Evolutionary conservation across 2,329 filamentous ascomycete species (phyloP), one percentile per base, ranked within the genome.

Genomic region (Diaporthe vaccinii): DNA sequence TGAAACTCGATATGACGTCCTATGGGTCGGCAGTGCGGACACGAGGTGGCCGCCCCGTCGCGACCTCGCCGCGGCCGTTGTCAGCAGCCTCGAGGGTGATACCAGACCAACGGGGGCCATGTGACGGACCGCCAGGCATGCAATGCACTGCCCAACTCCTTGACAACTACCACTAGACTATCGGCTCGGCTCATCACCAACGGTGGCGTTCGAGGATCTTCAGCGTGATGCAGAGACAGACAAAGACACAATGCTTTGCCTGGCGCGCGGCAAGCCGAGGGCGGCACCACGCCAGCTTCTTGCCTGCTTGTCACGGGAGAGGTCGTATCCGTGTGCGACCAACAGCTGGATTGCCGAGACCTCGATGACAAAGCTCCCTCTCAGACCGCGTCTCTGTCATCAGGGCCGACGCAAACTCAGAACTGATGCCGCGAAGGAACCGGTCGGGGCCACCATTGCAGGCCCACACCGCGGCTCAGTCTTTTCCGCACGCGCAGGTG

Each of bases 221-320:
- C 28, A 65, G 46, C 34, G 25, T 34, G 36, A 41, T 41, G 25
- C 58, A 51, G 25, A 31, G 20, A 53, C 25, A 73, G 58, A 65
- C 71, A 65, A 65, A 73, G 55, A 73, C 71, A 44, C 71, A 65
- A 65, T 73, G 71, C 51, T 57, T 34, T 73, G 46, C 46, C 70
- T 73, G 71, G 71, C 71, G 71, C 71, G 71, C 71, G 71, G 71
- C 71, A 73, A 73, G 46, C 71, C 53, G 36, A 73, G 28, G 39
- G 36, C 71, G 71, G 58, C 58, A 73, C 58, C 51, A 62, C 58
- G 59, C 57, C 58, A 72, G 49, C 70, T n/a, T 31, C n/a, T 69
- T 69, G 49, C 65, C 49, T 69, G 65, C 70, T 73, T 44, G 71
- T 65, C 49, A 65, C 58, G 58, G 71, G 58, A 65, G 58, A 53